phyloP scores from a whole-genome alignment of 2,329 filamentous ascomycete genomes.

The Akanthomyces lecanii region DNA sequence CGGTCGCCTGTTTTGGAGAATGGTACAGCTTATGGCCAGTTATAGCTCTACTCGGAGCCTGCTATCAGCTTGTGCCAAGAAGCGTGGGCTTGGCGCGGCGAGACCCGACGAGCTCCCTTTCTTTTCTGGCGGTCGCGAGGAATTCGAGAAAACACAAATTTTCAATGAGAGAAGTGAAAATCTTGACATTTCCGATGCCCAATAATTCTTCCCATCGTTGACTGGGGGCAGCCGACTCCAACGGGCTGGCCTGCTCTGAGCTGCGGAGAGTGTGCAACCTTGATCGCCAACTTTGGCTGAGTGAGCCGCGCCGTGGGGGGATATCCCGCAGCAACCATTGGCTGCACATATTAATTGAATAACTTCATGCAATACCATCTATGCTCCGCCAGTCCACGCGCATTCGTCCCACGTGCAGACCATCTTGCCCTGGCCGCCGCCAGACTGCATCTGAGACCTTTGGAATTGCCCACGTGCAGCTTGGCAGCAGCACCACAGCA shows the following conservation, averaged over 20 bases:
- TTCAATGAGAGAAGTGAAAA: no score
- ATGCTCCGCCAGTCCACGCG: background rate
- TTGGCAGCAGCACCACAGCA: slow-evolving; percentile 3
- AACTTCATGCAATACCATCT: background rate
- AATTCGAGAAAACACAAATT: no score
- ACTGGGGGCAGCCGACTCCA: background rate
- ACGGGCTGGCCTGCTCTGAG: background rate
- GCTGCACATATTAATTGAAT: background rate
- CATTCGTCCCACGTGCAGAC: background rate
- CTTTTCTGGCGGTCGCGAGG: no score
- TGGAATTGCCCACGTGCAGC: slow-evolving; percentile 8
- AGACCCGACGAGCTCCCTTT: no score
- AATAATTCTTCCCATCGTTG: no score
- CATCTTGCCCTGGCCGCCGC: background rate
- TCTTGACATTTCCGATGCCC: no score
- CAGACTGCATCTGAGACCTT: slow-evolving; percentile 6
- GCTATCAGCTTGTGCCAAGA: no score
- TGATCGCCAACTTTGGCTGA: background rate
- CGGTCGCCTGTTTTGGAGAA: no score
- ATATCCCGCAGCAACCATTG: background rate
- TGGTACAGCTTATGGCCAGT: no score
- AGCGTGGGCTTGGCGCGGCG: no score
- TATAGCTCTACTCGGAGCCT: no score
- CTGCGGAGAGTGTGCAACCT: background rate
- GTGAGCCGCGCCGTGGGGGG: background rate